Conservation (phyloP, 768 basidiomycete species). For the Cystofilobasidium bisporidii region DNA sequence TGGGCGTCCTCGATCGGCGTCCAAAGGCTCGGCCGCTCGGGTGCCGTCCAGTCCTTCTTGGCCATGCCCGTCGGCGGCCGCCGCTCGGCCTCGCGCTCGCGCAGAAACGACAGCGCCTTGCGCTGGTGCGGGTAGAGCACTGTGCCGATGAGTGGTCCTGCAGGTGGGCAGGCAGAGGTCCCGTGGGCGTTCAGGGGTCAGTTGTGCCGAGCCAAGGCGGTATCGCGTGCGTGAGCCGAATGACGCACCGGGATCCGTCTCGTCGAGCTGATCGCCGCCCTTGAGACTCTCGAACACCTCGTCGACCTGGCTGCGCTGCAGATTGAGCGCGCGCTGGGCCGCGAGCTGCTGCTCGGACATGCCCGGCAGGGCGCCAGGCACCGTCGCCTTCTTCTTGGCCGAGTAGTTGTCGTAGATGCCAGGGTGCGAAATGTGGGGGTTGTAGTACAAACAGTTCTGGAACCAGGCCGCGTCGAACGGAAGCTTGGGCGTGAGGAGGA, state of each 20-base stretch:
- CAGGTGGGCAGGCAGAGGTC: slow-evolving; percentile 20
- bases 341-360: slow-evolving; percentile 7
- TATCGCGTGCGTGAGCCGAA: slow-evolving; percentile 23
- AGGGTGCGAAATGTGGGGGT: slow-evolving; percentile 56
- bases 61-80: slow-evolving; percentile 34
- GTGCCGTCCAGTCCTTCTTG: slow-evolving; percentile 13
- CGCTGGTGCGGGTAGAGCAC: slow-evolving; percentile 93
- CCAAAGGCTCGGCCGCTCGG: slow-evolving; percentile 29
- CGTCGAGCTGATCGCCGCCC: slow-evolving; percentile 72
- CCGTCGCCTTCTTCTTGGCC: slow-evolving; percentile 18
- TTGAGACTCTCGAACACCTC: slow-evolving; percentile 82
- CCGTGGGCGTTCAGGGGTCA: no score
- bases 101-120: slow-evolving; percentile 88
- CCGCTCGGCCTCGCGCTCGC: slow-evolving; percentile 61
- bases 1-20: slow-evolving; percentile 28
- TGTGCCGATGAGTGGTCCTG: slow-evolving; percentile 56
- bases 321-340: slow-evolving; percentile 65
- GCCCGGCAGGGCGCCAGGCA: slow-evolving; percentile 1
- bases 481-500: slow-evolving; percentile 69
- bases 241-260: slow-evolving; percentile 75
- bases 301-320: slow-evolving; percentile 86
- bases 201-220: no score
- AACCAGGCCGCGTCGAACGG: slow-evolving; percentile 52
- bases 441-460: slow-evolving; percentile 61
- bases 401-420: slow-evolving; percentile 28